Evolutionary conservation across 2,329 filamentous ascomycete genomes (phyloP).

Genomic region (Nemania bipapillata): DNA sequence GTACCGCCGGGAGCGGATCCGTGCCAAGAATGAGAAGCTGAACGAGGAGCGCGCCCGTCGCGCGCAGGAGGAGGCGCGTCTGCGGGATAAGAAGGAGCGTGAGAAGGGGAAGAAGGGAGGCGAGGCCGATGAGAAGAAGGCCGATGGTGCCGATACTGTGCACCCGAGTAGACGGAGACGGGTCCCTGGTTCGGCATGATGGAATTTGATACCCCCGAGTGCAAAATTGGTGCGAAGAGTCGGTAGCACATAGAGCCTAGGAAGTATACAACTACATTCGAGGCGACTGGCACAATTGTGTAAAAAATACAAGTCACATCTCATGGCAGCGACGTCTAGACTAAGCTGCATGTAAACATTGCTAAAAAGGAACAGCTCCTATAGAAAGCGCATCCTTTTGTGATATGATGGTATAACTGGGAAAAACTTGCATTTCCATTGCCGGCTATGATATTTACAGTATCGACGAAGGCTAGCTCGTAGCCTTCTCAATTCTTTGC

Average conservation of each 20-base stretch:
- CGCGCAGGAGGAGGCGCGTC: conserved; percentile 57
- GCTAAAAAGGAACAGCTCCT: too few relatives aligned
- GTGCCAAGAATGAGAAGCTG: conserved; percentile 85
- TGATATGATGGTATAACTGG: conserved; percentile 7
- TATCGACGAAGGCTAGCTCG: conserved; percentile 41
- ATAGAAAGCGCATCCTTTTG: too few relatives aligned
- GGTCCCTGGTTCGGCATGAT: conserved; percentile 38
- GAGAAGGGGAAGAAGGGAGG: conserved; percentile 46
- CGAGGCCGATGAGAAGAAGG: conserved; percentile 45
- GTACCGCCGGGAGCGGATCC: conserved; percentile 78
- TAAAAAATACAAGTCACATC: too few relatives aligned
- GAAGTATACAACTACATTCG: neutral
- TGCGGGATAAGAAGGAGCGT: conserved; percentile 54
- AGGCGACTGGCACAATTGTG: neutral
- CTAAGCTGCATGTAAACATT: too few relatives aligned
- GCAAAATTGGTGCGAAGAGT: neutral
- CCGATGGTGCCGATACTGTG: conserved; percentile 51
- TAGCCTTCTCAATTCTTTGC: conserved; percentile 38
- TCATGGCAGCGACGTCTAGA: too few relatives aligned
- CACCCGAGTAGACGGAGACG: conserved; percentile 63
- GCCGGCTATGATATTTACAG: conserved; percentile 48
- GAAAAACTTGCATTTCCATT: conserved; percentile 42
- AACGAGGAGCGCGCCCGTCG: conserved; percentile 70
- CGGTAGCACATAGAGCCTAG: neutral
- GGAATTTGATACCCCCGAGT: conserved; percentile 13